Base-by-base conservation (phyloP, 495 filamentous ascomycete genomes). In the Chaetomium cochliodes region DNA sequence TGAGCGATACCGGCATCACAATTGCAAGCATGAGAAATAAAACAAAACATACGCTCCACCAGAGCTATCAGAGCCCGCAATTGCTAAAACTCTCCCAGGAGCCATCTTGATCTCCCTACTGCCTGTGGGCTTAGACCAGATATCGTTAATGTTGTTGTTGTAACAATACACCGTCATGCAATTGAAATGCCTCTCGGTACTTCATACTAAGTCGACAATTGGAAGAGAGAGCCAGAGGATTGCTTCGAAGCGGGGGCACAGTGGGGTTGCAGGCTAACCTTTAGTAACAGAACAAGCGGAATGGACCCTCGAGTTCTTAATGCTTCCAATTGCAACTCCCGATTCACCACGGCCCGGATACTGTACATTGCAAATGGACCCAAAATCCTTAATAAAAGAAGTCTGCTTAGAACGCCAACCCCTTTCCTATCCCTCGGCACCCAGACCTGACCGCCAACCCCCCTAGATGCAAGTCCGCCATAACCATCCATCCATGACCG, bases 21-120 rank as follows among this genome's bases (percentile, higher is more conserved):
- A 22, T 3, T 13, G 11, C 39, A 46, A 51, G 4, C 3, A 22
- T 15, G 26, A 8, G 49, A 50, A 41, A 65, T 51, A 16, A 65
- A 7, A 52, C 22, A 39, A 37, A 37, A 80, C 90, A 75, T 81
- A 93, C 90, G 92, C 92, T 78, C 92, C 92, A 58, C 92, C 92
- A 3, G 92, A 96, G 74, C 89, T 89, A 73, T 96, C 92, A n/a
- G 91, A 93, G 58, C 92, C 92, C 44, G 92, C 92, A 63, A 96
- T 92, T 23, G 92, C 86, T 44, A 96, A 78, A 42, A 96, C 86
- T 58, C 87, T 79, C 68, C 81, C 79, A 56, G 71, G 50, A 0
- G 47, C 62, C 73, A 73, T 73, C 49, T 20, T 58, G 41, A 54
- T 23, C 20, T n/a, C 20, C 23, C 16, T 5, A 44, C 16, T 18